These are phyloP conservation scores for Aspergillus novoparasiticus DNA, from an alignment of 2,329 filamentous ascomycete genomes.

Conservation along the genomic window DNA sequence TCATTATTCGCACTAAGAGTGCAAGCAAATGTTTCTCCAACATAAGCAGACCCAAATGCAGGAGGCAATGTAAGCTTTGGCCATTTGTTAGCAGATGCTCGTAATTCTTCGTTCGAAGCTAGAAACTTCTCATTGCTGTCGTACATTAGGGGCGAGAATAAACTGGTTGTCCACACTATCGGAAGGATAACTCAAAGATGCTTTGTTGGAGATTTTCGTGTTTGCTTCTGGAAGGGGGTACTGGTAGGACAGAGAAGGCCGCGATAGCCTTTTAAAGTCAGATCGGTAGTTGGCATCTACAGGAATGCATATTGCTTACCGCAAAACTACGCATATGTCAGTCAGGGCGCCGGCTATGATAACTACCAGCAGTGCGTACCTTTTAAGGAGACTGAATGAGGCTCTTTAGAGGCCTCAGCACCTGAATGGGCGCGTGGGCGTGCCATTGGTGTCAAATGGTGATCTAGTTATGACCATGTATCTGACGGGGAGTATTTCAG, in stretches of 20 bases:
- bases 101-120: not conserved
- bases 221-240: constrained; percentile 49
- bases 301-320: constrained; percentile 32
- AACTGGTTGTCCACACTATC: constrained; percentile 53
- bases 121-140: constrained; percentile 11
- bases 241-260: constrained; percentile 56
- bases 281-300: constrained; percentile 5
- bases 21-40: constrained; percentile 92
- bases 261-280: constrained; percentile 67
- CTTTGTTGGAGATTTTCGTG: constrained; percentile 58
- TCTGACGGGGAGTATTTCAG: not conserved
- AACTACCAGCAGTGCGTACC: constrained; percentile 41
- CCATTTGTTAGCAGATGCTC: constrained; percentile 16
- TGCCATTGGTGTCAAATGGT: constrained; percentile 35
- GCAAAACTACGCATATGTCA: constrained; percentile 36
- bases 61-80: constrained; percentile 75
- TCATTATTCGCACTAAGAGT: constrained; percentile 97
- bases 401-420: constrained; percentile 63
- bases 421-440: constrained; percentile 45
- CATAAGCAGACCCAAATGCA: constrained; percentile 91
- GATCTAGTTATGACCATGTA: not conserved
- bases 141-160: constrained; percentile 58
- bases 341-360: constrained; percentile 16
- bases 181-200: constrained; percentile 73
- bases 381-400: constrained; percentile 77